Base-by-base conservation (phyloP, 345 rosid genomes). In the Durio zibethinus region DNA sequence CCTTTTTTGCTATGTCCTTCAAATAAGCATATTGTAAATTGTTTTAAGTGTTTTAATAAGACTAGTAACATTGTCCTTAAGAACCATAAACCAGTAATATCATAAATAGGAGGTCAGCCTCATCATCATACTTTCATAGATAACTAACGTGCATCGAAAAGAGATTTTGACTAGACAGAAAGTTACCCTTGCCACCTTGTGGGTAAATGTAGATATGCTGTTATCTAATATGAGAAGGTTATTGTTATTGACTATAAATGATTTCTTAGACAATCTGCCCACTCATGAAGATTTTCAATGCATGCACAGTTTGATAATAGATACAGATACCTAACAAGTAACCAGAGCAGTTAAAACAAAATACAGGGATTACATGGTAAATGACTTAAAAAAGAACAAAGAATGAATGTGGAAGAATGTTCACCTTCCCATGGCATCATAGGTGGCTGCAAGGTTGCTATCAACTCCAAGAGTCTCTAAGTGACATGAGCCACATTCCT, bases 381-480 rank as follows among this genome's bases (percentile, higher is more conserved):
- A 29, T 3, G 62, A 61, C 15, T 9, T 4, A 42, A 56, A 35
- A 35, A 56, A 81, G 10, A 80, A 52, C 76, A 60, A 12, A 23
- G 31, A 36, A 43, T 11, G 20, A 38, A 72, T 72, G 48, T 4
- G 10, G n/a, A 35, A 29, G 64, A 74, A 14, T 15, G 16, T 54
- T 80, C 72, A 84, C 90, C 90, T 85, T 65, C 92, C 90, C 85
- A 87, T 84, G 43, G 90, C 90, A 80, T 87, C 90, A 62, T 89
- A 89, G 52, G 90, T 89, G 50, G 92, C 90, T 2, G 90, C 89
- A 61, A 89, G 89, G 78, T 87, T 85, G 85, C 92, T 85, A 68
- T 87, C 85, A 16, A 89, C 87, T 23, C 92, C 92, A 20, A 89
- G 86, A 29, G 90, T 87, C 57, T 88, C 90, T 50, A 81, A 75